Conservation (phyloP, 2,329 filamentous ascomycete species). For the Aspergillus sp. region DNA sequence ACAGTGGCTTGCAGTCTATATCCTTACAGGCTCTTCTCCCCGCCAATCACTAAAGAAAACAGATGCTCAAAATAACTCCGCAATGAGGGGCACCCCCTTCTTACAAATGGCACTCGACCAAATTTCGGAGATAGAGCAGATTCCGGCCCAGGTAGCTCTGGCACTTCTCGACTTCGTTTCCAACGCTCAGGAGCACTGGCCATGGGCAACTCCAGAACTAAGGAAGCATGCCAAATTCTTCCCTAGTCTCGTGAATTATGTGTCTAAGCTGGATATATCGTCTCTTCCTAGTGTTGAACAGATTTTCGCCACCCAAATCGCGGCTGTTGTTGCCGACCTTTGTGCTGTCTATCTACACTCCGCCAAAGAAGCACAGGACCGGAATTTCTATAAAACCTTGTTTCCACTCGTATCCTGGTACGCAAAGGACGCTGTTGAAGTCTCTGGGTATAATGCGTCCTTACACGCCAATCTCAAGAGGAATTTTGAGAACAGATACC, state of each 20-base stretch:
- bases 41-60: conserved; percentile 64
- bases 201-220: conserved; percentile 83
- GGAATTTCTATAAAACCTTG: conserved; percentile 67
- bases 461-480: conserved; percentile 80
- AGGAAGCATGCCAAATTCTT: conserved; percentile 74
- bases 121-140: conserved; percentile 63
- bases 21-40: conserved; percentile 84
- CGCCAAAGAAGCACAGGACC: conserved; percentile 72
- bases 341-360: conserved; percentile 89
- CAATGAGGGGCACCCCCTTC: conserved; percentile 61
- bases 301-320: conserved; percentile 67
- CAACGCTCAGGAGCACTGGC: conserved; percentile 89
- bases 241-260: conserved; percentile 67
- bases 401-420: conserved; percentile 77
- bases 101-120: conserved; percentile 71
- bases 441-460: conserved; percentile 83
- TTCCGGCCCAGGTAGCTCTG: conserved; percentile 66
- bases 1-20: conserved; percentile 92
- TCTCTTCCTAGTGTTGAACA: conserved; percentile 46
- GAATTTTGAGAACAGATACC: conserved; percentile 79
- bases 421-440: conserved; percentile 71
- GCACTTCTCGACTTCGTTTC: conserved; percentile 84
- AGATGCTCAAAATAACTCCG: conserved; percentile 50
- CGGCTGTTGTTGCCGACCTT: conserved; percentile 81
- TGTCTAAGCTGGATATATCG: conserved; percentile 59